Base-by-base conservation (phyloP, 441 rosid species). In the Rhodomyrtus psidioides region DNA sequence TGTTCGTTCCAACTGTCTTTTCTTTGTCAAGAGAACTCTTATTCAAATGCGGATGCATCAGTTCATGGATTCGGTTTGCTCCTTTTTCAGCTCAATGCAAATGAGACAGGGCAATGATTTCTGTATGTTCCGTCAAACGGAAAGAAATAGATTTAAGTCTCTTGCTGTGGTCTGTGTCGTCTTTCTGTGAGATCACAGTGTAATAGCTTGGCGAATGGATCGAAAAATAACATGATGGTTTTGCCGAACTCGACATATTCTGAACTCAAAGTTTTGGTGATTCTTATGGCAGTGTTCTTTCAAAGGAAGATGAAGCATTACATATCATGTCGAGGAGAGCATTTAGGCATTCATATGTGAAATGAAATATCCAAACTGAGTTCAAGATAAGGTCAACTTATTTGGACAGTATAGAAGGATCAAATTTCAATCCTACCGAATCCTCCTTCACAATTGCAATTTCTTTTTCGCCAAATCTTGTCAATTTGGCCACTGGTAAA, bases 401-500 rank as follows among this genome's bases (percentile, higher is more conserved):
- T 19, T 65, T 30, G 76, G 76, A 34, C 34, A 34, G 34, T 34
- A 34, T 34, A 34, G 34, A 34, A 34, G 34, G 34, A 34, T 34
- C 34, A 4, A 2, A 34, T 34, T 34, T 34, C 34, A 34, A 34
- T 34, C 34, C 34, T 34, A 34, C 34, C 34, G 34, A 34, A 34
- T 34, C 34, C 34, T 34, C 34, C 34, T 34, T 4, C 34, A 34
- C 34, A 4, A 34, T 34, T 34, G 34, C 34, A 34, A 34, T 34
- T 34, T 34, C 34, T 34, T 34, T 34, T 34, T 34, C 34, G 34
- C 34, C 34, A 34, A 1, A n/a, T 49, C 53, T 3, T 49, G 53
- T 86, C 87, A 88, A 57, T 82, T 87, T 6, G 93, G 86, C 94
- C 95, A 90, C 28, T 88, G 34, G 84, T 91, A 92, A 62, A 88